Conservation (phyloP, 1,139 yeast genomes). For the Kodamaea fungicola region DNA sequence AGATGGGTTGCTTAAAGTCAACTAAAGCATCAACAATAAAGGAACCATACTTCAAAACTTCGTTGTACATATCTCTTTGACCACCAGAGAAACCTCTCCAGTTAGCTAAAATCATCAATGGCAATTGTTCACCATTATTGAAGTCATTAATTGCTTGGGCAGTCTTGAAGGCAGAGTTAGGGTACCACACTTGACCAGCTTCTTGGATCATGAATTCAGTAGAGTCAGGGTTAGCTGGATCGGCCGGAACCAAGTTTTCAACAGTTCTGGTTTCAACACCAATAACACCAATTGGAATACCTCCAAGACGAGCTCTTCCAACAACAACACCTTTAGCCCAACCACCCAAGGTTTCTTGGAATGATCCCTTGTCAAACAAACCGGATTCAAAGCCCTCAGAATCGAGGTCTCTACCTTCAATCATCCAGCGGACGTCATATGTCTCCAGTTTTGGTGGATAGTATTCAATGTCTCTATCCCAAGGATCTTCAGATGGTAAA, state of each 20-base stretch:
- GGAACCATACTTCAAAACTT: conserved; percentile 94
- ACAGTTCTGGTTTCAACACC: conserved; percentile 91
- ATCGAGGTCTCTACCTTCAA: conserved; percentile 71
- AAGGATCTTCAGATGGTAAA: conserved; percentile 71
- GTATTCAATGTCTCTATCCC: conserved; percentile 93
- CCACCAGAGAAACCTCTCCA: conserved; percentile 99
- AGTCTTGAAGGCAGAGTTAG: conserved; percentile 97
- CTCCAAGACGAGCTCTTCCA: conserved; percentile 98
- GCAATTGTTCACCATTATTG: conserved; percentile 96
- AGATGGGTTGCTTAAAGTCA: conserved; percentile 92
- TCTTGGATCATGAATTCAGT: conserved; percentile 86
- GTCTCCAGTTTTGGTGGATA: conserved; percentile 69
- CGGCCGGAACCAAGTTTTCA: conserved; percentile 91
- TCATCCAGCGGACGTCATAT: conserved; percentile 94
- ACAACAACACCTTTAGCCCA: conserved; percentile 99
- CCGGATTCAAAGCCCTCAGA: conserved; percentile 77
- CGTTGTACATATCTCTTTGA: conserved; percentile 98
- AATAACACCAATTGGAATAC: conserved; percentile 97
- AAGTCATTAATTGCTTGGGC: conserved; percentile 98
- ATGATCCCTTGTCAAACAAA: conserved; percentile 85
- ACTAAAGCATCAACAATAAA: conserved; percentile 95
- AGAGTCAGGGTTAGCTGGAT: conserved; percentile 95
- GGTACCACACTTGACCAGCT: conserved; percentile 99
- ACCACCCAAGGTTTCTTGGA: conserved; percentile 96
- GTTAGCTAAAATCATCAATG: conserved; percentile 94